Evolutionary conservation across 345 rosid genomes (phyloP), one percentile per base, ranked within the genome.

Genomic region (Camelina neglecta): DNA sequence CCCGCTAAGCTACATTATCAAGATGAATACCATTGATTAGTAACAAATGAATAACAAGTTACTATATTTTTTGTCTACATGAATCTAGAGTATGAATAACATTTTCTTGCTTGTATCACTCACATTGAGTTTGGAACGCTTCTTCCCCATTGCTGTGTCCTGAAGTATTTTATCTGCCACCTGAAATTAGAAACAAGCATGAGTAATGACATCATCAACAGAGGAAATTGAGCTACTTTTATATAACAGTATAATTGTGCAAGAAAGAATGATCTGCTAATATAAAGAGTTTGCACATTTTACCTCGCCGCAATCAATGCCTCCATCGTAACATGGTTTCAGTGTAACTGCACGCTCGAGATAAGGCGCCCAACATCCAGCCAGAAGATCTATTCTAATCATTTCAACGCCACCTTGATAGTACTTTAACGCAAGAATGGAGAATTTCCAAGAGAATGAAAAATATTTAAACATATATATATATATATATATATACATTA

Each of bases 351-450:
- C 98, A 63, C 87, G 93, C 81, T 93, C 98, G 59, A 93, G 93
- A 79, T 93, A 91, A 58, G 98, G 97, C 44, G 83, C 81, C 98
- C 97, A 93, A 42, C 89, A 92, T 66, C 98, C 97, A 56, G 83
- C 82, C 44, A 91, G 92, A 69, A 93, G 83, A 82, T 93, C 98
- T 73, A 97, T 88, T 79, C 96, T 87, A 66, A 91, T 93, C 97
- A 93, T 93, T 90, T 93, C 98, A 75, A 93, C 98, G 55, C 98
- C 98, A 68, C 89, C 81, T 79, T 93, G 89, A 79, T 88, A 86
- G 81, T 80, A 82, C 97, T 93, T 86, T 36, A 8, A 73, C 23
- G 7, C 38, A 56, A 16, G 2, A n/a, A 48, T 62, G 36, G 35
- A 13, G 3, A 47, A 42, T 63, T 18, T 12, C 24, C 11, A 75